Evolutionary conservation across 345 rosid species (phyloP).

Genomic region (Aquilaria malaccensis): DNA sequence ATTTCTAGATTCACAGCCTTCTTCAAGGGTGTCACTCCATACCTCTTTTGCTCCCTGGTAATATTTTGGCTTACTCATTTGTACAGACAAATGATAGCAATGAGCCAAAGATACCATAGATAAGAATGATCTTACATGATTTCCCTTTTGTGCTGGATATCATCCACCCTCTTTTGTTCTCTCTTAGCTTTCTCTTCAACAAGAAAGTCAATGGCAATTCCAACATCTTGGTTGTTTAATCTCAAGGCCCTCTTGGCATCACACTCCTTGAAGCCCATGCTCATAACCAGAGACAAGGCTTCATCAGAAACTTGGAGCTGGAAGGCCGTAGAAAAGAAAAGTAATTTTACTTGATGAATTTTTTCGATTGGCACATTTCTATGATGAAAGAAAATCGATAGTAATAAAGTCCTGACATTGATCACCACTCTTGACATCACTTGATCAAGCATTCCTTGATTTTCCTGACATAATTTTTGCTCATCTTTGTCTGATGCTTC

Average conservation of each 20-base stretch:
- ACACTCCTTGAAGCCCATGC: constrained; percentile 74
- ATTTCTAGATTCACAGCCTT: constrained; percentile 76
- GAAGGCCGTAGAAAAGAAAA: constrained; percentile 12
- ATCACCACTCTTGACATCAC: too few species aligned
- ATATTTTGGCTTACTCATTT: constrained; percentile 6
- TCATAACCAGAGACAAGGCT: constrained; percentile 61
- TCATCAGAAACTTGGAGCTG: constrained; percentile 89
- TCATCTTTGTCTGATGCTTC: too few species aligned
- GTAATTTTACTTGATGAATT: neutral
- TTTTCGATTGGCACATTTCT: neutral
- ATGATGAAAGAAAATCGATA: neutral
- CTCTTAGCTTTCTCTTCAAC: constrained; percentile 60
- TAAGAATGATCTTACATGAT: constrained; percentile 32
- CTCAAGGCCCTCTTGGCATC: constrained; percentile 83
- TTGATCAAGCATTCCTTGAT: too few species aligned
- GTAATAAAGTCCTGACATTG: neutral
- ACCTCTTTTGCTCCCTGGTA: constrained; percentile 78
- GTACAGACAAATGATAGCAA: neutral
- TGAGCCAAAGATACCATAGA: neutral
- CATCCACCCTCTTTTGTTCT: constrained; percentile 43
- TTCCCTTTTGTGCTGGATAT: constrained; percentile 45
- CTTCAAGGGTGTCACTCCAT: constrained; percentile 74
- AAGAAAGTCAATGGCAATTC: constrained; percentile 70
- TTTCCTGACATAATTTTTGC: too few species aligned
- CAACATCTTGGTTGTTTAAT: constrained; percentile 70